These are phyloP conservation scores for Naganishia albida DNA, from an alignment of 1,284 basidiomycete genomes.

Conservation along the genomic window DNA sequence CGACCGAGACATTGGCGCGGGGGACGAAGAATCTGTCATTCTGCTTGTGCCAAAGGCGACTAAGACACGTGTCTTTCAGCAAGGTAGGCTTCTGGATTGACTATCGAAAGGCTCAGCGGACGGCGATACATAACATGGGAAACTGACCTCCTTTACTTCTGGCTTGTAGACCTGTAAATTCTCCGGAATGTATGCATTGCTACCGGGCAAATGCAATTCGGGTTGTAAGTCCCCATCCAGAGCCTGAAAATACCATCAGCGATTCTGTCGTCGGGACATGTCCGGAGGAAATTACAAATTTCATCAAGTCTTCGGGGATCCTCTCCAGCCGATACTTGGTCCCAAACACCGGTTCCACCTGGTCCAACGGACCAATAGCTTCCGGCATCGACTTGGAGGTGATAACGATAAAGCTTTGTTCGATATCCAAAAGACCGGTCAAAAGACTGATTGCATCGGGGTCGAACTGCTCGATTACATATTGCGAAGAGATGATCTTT, in stretches of 20 bases:
- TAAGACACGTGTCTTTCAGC: conserved; percentile 69
- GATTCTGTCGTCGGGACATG: neutral
- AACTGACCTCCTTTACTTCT: conserved; percentile 48
- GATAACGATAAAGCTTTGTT: conserved; percentile 56
- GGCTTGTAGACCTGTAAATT: conserved; percentile 75
- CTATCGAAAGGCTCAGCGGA: conserved; percentile 51
- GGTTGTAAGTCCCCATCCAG: conserved; percentile 63
- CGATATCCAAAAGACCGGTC: conserved; percentile 66
- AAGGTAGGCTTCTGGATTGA: conserved; percentile 72
- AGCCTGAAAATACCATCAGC: conserved; percentile 57
- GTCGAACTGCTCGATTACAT: conserved; percentile 76
- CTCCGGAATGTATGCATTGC: conserved; percentile 87
- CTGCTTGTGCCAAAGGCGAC: conserved; percentile 89
- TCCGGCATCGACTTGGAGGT: conserved; percentile 61
- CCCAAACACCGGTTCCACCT: conserved; percentile 78
- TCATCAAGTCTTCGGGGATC: conserved; percentile 66
- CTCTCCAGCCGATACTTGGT: conserved; percentile 74
- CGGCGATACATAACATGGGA: conserved; percentile 49
- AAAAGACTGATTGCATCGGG: conserved; percentile 65
- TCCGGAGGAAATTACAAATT: conserved; percentile 63
- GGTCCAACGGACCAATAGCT: conserved; percentile 63
- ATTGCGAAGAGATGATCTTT: conserved; percentile 72
- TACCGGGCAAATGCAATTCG: conserved; percentile 75
- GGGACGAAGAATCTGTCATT: conserved; percentile 95
- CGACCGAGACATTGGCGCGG: conserved; percentile 61